Evolutionary conservation across 768 basidiomycete species (phyloP), one percentile per base, ranked within the genome.

Genomic region (Imleria badia): DNA sequence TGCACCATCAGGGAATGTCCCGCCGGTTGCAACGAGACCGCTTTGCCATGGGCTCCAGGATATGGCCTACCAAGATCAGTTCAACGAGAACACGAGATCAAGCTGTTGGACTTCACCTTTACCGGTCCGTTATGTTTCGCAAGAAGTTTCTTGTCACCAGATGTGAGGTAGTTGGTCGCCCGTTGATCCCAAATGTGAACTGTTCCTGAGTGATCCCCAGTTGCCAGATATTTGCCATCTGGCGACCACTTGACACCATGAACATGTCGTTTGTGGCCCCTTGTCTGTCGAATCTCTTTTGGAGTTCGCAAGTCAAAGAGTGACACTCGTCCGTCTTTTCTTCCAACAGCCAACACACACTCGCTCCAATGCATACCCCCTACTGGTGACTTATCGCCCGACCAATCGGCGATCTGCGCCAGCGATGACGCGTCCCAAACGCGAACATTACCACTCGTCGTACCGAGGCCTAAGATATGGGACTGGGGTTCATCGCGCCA

Each of bases 31-130:
- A 29, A 89, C 74, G 5, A 89, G 73, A 51, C 81, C 81, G 5
- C 76, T 74, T 60, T 87, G 83, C 87, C 87, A 89, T 0, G 87
- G 86, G 60, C 84, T 85, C 87, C 87, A 89, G 0, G 85, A 81
- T 44, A 89, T 72, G 2, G 87, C 87, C 86, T 88, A 46, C 46
- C 40, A 47, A 34, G 7, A 44, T 48, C 39, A 36, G 41, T 35
- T 50, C 38, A 52, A 22, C 29, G 31, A 45, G n/a, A 30, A 17
- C 20, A 22, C 31, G 31, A 14, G 23, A 48, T 23, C 7, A 33
- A 39, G 20, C 23, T 20, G 13, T 38, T 14, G 7, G 20, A 34
- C 48, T 59, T 43, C 33, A 78, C 77, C 72, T 79, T 79, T 33
- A 79, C 75, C 1, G 77, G 71, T 15, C 76, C 78, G 0, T 64